A percentile compares a stretch with the other conserved stretches of the same genome.
These are phyloP conservation scores for Nicotiana tomentosiformis DNA, from an alignment of 257 asterid species.

Conservation along the genomic window DNA sequence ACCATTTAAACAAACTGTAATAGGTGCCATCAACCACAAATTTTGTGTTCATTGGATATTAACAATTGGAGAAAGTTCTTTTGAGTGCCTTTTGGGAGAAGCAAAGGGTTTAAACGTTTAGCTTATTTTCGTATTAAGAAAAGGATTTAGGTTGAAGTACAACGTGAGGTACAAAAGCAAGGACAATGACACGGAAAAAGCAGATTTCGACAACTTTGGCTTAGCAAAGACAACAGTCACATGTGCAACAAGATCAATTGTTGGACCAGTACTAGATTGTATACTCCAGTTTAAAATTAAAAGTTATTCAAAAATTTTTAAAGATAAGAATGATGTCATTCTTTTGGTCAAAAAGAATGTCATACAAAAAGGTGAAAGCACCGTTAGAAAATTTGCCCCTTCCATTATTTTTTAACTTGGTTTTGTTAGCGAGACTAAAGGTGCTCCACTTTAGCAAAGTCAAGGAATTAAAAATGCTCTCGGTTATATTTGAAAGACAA, in stretches of 20 bases:
- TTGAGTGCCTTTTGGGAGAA: constrained; percentile 2
- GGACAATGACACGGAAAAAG: not conserved
- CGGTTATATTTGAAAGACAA: no score
- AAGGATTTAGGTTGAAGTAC: not conserved
- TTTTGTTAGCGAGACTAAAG: no score
- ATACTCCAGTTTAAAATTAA: no score
- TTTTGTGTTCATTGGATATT: not conserved
- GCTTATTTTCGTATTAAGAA: not conserved
- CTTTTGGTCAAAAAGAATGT: no score
- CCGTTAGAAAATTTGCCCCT: no score
- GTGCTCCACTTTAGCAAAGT: no score
- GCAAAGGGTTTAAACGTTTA: constrained; percentile 2
- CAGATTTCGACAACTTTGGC: not conserved
- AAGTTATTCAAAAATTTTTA: no score
- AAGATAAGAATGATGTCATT: no score
- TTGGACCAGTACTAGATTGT: not conserved
- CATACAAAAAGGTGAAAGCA: no score
- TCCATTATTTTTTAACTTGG: no score
- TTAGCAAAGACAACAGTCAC: not conserved
- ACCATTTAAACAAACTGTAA: not conserved
- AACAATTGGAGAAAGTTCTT: not conserved
- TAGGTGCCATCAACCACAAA: not conserved
- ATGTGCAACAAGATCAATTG: not conserved
- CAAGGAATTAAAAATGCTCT: no score
- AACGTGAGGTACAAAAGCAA: not conserved